These are phyloP conservation scores for Aspergillus ochraceoroseus DNA, from an alignment of 2,329 filamentous ascomycete species.

Conservation along the genomic window DNA sequence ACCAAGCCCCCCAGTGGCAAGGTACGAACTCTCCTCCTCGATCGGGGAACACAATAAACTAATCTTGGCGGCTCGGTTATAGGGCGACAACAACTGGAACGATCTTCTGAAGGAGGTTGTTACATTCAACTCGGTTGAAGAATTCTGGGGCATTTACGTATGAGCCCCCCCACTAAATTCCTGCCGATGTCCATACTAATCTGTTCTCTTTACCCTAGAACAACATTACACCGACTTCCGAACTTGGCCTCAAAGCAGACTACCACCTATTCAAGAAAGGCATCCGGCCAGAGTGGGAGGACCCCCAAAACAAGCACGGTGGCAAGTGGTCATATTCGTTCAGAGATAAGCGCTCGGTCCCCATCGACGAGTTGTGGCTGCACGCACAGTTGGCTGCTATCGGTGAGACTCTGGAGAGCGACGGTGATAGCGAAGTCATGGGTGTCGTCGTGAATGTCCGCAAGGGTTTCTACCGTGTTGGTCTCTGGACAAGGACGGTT, in stretches of 20 bases:
- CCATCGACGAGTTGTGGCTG: constrained; percentile 93
- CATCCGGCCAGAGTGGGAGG: constrained; percentile 97
- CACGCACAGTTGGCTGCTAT: constrained; percentile 96
- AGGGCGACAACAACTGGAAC: constrained; percentile 99
- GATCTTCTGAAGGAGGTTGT: constrained; percentile 98
- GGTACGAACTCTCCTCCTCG: constrained; percentile 49
- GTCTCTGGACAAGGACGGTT: constrained; percentile 92
- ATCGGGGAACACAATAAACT: constrained; percentile 5
- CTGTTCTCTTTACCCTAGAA: constrained; percentile 60
- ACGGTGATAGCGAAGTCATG: constrained; percentile 94
- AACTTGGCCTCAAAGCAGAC: constrained; percentile 94
- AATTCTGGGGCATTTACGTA: constrained; percentile 99
- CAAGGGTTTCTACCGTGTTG: constrained; percentile 96
- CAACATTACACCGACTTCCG: constrained; percentile 94
- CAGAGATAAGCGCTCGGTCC: constrained; percentile 88
- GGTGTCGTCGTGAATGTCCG: constrained; percentile 98
- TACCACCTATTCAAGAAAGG: constrained; percentile 99
- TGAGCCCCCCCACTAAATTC: constrained; percentile 38
- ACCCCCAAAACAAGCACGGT: constrained; percentile 96
- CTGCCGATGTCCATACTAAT: constrained; percentile 10
- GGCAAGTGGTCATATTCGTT: constrained; percentile 99
- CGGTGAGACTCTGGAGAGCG: constrained; percentile 92
- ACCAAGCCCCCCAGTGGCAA: constrained; percentile 96
- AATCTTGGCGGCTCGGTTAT: constrained; percentile 9
- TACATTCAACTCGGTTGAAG: constrained; percentile 96